Evolutionary conservation across 2,329 filamentous ascomycete species (phyloP), one percentile per base, ranked within the genome.

Genomic region (Ciborinia camelliae): DNA sequence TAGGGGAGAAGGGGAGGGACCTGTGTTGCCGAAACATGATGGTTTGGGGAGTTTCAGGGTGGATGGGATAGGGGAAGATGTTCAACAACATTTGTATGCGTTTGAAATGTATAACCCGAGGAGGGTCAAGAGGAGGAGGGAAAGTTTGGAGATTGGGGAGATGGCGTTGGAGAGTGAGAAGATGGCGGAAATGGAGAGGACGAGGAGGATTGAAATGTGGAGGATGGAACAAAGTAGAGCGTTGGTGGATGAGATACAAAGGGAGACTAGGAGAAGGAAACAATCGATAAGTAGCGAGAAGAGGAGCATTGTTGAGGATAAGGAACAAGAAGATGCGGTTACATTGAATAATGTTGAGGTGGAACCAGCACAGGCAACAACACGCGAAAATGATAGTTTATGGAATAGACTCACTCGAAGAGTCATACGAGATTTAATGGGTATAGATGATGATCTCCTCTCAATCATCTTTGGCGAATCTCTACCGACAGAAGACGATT

Each of bases 1-100:
- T 30, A 65, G 65, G 26, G 51, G 63, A 12, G 64, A 66, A 26
- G 68, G 71, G n/a, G 70, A 70, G 54, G 67, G 66, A 15, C 87
- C 90, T 0, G 86, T 97, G 2, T 83, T 99, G n/a, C 95, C 95
- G 0, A 86, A 88, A 0, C 95, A 99, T 74, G 93, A 99, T 80
- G 95, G 95, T 1, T 78, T 98, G 53, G 95, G 95, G 5, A 91
- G 89, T 8, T 99, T 99, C 76, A 85, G 81, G 76, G 67, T 91
- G 73, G 75, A 91, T 78, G 78, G 84, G 74, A 73, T 80, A 67
- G 80, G 80, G 2, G 73, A 77, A 1, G 83, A 86, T 51, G 82
- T 92, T 28, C 92, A 97, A 74, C 90, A 96, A 67, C 90, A 94
- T 69, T 79, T 97, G 54, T 97, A 92, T 82, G 89, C 91, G 67